phyloP scores from a whole-genome alignment of 208 protist species.

The Leishmania tarentolae region DNA sequence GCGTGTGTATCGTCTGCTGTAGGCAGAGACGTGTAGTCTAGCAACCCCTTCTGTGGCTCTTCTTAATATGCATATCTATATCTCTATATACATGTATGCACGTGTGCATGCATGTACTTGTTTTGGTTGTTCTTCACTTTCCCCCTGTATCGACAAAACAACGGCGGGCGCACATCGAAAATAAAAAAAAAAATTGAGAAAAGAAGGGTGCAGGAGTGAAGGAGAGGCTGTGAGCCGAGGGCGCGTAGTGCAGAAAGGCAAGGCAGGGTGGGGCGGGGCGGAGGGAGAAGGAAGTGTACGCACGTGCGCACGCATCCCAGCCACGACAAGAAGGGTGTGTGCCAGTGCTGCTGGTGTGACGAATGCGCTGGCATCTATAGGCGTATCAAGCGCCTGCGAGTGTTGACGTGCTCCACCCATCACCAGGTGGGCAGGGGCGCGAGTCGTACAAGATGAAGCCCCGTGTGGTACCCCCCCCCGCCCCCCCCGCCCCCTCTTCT shows the following conservation, averaged over 20 bases:
- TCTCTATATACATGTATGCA: conserved; percentile 15
- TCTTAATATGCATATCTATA: conserved; percentile 20
- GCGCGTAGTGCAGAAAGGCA: too few species aligned
- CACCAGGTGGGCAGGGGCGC: background rate
- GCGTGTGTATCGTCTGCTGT: too few species aligned
- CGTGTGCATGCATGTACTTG: conserved; percentile 5
- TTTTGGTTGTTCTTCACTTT: background rate
- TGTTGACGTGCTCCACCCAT: background rate
- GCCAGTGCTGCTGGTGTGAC: background rate
- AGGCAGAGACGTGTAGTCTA: too few species aligned
- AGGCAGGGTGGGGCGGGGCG: background rate
- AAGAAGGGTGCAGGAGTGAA: background rate
- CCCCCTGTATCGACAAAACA: background rate
- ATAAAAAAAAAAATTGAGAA: background rate
- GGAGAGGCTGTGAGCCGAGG: background rate
- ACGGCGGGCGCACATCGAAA: background rate
- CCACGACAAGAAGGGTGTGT: background rate
- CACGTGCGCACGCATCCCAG: background rate
- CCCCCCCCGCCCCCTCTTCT: too few species aligned
- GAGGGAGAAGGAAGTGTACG: background rate
- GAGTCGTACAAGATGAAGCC: background rate
- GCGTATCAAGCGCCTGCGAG: background rate
- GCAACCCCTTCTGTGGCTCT: too few species aligned
- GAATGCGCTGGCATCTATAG: background rate
- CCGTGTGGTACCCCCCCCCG: background rate